Evolutionary conservation across 306 rosid genomes (phyloP), one percentile per base, ranked within the genome.

Genomic region (Acmispon strigosus): DNA sequence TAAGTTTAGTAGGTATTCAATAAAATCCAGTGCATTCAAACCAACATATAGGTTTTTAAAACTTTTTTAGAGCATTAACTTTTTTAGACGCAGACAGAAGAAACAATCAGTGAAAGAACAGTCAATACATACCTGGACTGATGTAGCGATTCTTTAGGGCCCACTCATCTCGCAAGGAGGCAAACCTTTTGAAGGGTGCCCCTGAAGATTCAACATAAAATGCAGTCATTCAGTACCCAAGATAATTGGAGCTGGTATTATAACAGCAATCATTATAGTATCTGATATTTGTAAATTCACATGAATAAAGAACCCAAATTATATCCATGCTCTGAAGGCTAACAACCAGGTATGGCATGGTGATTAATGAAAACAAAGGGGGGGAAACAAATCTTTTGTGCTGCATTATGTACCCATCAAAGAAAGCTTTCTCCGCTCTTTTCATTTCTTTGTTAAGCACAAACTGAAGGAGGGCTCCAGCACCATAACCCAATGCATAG

Each of bases 401-500:
- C 60, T 16, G 13, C 22, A 19, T 2, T 17, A 39, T 8, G 42
- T 22, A 53, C 10, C 56, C 72, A 22, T 24, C 34, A 34, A 17
- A 45, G 3, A 12, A 13, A 18, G 19, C 9, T 73, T 49, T 52
- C 8, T 34, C 43, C 27, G n/a, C 20, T 4, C 20, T 22, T 49
- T 78, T 8, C 60, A 16, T 45, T 71, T 55, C 29, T 41, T 12
- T 52, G 13, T 62, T 16, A 73, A 34, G 87, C 64, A 96, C 96
- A 57, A 79, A 72, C 5, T 87, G 97, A 64, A 92, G 90, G 66
- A 92, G 96, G 59, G 89, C 96, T 68, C 90, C 97, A 55, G 97
- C 97, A 50, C 64, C 96, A 74, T 70, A 92, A 56, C 97, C 97
- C 90, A 92, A 80, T 42, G 94, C 97, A 83, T 92, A 87, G 77